These are phyloP conservation scores for Paraurostyla sp. DNA, from an alignment of 73 alveolate species.

Conservation along the genomic window DNA sequence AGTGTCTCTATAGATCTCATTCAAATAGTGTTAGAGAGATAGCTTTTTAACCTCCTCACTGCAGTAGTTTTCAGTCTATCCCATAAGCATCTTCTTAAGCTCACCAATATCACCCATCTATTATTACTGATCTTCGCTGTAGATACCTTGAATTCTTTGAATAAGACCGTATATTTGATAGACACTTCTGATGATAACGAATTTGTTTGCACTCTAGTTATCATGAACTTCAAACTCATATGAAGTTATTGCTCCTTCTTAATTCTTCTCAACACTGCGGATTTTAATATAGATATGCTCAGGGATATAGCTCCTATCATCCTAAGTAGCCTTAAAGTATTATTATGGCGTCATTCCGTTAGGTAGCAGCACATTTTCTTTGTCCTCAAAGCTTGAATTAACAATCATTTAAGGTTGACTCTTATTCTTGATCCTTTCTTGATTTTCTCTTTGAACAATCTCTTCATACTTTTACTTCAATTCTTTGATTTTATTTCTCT, in stretches of 20 bases:
- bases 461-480: conserved; percentile 30
- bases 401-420: background rate
- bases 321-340: conserved; percentile 15
- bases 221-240: conserved; percentile 39
- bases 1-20: conserved; percentile 42
- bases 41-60: conserved; percentile 36
- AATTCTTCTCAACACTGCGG: background rate
- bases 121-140: background rate
- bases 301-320: conserved; percentile 41
- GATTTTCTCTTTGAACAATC: background rate
- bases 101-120: conserved; percentile 5
- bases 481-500: background rate
- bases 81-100: conserved; percentile 9
- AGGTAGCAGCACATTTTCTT: conserved; percentile 17
- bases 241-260: background rate
- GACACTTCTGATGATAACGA: background rate
- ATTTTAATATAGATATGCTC: conserved; percentile 46
- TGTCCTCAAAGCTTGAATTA: background rate
- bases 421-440: background rate
- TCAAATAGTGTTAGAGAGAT: conserved; percentile 7
- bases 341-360: conserved; percentile 36
- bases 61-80: conserved; percentile 36
- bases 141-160: background rate
- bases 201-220: conserved; percentile 16
- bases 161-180: conserved; percentile 31